phyloP scores from a whole-genome alignment of 352 stramenopile species.

The Phytophthora boehmeriae region DNA sequence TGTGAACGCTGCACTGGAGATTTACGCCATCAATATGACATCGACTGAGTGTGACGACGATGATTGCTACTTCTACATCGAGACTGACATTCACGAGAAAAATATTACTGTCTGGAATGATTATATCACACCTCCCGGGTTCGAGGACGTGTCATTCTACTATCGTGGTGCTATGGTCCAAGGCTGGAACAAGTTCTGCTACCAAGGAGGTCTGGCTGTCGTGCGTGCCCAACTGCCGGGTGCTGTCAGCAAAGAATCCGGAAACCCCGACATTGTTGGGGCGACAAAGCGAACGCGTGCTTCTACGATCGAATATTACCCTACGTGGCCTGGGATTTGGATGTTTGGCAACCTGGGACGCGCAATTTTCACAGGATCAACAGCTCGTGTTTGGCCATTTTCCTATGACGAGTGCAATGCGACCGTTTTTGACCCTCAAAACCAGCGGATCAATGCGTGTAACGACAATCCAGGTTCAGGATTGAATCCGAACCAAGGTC shows the following conservation, averaged over 20 bases:
- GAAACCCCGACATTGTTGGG: conserved; percentile 39
- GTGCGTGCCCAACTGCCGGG: conserved; percentile 88
- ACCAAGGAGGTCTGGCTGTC: conserved; percentile 88
- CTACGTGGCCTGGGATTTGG: too few species aligned
- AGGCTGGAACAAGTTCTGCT: conserved; percentile 62
- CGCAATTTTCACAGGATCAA: neutral
- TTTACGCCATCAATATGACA: conserved; percentile 34
- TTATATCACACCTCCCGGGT: conserved; percentile 26
- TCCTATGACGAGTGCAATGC: neutral
- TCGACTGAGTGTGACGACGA: conserved; percentile 30
- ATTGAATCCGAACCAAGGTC: too few species aligned
- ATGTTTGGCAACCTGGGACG: neutral
- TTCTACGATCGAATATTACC: conserved; percentile 40
- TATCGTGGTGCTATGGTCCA: conserved; percentile 65
- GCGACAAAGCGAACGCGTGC: conserved; percentile 29
- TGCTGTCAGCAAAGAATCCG: conserved; percentile 48
- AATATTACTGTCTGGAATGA: conserved; percentile 60
- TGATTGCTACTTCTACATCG: conserved; percentile 50
- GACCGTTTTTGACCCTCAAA: neutral
- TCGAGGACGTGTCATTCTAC: conserved; percentile 23
- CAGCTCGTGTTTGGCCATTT: neutral
- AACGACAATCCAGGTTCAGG: neutral
- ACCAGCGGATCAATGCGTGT: neutral
- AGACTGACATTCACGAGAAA: conserved; percentile 39
- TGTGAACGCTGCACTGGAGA: conserved; percentile 28